A percentile compares a stretch with the other conserved stretches of the same genome.
Conservation (phyloP, 1,284 basidiomycete genomes). For the Gomphus bonarii region DNA sequence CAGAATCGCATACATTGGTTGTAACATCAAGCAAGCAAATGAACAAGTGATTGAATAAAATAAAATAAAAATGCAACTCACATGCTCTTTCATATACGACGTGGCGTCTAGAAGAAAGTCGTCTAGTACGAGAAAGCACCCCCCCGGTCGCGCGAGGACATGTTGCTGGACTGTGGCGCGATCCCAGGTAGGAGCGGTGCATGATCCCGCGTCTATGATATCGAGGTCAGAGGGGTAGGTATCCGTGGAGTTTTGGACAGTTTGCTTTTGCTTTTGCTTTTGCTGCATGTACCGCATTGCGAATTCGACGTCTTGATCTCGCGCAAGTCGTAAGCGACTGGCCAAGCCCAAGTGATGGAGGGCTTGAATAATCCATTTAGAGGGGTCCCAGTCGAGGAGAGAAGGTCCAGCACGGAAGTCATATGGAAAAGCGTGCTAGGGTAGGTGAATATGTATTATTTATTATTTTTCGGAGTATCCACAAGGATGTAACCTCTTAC, state of each 20-base stretch:
- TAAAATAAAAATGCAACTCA: constrained; percentile 23
- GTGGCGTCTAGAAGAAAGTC: constrained; percentile 58
- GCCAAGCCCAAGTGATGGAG: constrained; percentile 47
- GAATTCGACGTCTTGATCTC: constrained; percentile 47
- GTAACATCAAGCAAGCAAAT: too few relatives aligned
- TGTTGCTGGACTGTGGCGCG: constrained; percentile 27
- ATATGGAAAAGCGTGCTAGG: constrained; percentile 73
- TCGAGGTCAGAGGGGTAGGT: constrained; percentile 17
- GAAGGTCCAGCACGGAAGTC: constrained; percentile 62
- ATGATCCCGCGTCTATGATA: constrained; percentile 18
- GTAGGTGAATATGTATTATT: constrained; percentile 12
- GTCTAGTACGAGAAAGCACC: constrained; percentile 47
- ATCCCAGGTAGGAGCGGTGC: constrained; percentile 34
- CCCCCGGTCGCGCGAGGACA: constrained; percentile 24
- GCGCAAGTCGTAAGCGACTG: constrained; percentile 41
- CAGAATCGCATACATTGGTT: too few relatives aligned
- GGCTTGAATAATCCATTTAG: constrained; percentile 64
- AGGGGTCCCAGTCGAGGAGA: constrained; percentile 64
- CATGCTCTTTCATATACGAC: constrained; percentile 56
- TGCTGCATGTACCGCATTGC: constrained; percentile 46
- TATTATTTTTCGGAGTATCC: not conserved
- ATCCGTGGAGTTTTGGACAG: constrained; percentile 19
- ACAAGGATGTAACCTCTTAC: constrained; percentile 4
- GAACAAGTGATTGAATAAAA: too few relatives aligned
- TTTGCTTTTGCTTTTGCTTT: constrained; percentile 29